Evolutionary conservation across 2,329 filamentous ascomycete species (phyloP).

Genomic region (Diaporthe sp.): DNA sequence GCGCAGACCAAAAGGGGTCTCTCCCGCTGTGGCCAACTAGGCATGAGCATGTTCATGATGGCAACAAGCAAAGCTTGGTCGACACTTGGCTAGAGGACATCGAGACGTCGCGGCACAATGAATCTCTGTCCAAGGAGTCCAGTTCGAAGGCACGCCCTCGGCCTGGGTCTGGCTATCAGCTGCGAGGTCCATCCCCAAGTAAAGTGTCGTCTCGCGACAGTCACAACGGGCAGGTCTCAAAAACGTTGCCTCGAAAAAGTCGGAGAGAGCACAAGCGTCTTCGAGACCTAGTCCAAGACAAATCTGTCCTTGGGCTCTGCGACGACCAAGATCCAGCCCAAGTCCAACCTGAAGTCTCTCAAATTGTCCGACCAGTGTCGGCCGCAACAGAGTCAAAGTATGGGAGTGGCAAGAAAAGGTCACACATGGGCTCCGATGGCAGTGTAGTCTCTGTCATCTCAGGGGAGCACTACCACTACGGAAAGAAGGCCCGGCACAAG

Average conservation of each 20-base stretch:
- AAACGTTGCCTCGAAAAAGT: background rate
- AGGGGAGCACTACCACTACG: slow-evolving; percentile 9
- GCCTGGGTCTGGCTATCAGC: background rate
- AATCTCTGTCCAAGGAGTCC: background rate
- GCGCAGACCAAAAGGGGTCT: background rate
- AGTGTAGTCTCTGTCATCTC: background rate
- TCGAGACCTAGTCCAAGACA: background rate
- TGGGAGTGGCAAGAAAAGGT: slow-evolving; percentile 19
- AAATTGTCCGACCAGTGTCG: background rate
- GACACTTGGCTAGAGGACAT: slow-evolving; percentile 30
- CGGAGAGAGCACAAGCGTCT: background rate
- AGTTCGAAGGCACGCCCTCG: background rate
- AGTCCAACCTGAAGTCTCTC: background rate
- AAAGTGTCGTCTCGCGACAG: background rate
- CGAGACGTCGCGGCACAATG: background rate
- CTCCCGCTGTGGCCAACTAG: background rate
- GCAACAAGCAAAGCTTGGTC: slow-evolving; percentile 16
- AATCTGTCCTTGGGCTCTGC: background rate
- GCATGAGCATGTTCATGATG: background rate
- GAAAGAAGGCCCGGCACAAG: slow-evolving; percentile 63
- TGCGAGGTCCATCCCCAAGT: background rate
- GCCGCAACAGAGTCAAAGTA: slow-evolving; percentile 8
- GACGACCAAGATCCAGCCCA: background rate
- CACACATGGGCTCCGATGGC: background rate
- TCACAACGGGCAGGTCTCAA: background rate